Conservation (phyloP, 2,329 filamentous ascomycete genomes). For the Penicillium capsulatum region DNA sequence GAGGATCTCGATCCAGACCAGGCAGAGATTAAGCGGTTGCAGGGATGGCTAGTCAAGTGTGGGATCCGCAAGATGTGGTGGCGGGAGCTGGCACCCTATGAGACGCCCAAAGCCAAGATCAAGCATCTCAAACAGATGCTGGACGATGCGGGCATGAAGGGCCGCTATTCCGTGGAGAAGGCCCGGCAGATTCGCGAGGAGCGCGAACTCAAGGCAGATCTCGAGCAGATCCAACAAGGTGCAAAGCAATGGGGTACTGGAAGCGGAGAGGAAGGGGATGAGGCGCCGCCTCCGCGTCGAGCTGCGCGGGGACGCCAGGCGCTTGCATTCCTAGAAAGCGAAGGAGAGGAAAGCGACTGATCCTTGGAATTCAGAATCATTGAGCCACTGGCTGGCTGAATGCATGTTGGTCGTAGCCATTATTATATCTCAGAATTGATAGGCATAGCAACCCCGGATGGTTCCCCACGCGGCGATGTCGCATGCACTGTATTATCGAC, state of each 20-base stretch:
- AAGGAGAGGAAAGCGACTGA: slow-evolving; percentile 60
- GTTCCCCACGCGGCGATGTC: background rate
- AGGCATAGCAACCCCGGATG: slow-evolving; percentile 1
- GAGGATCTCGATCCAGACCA: slow-evolving; percentile 59
- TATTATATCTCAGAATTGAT: slow-evolving; percentile 7
- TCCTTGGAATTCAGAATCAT: background rate
- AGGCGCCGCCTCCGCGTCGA: slow-evolving; percentile 38
- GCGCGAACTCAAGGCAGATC: slow-evolving; percentile 76
- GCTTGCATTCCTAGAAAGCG: slow-evolving; percentile 61
- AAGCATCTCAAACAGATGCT: slow-evolving; percentile 75
- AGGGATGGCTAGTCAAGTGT: slow-evolving; percentile 82
- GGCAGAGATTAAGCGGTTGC: slow-evolving; percentile 80
- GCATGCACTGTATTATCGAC: slow-evolving; percentile 24
- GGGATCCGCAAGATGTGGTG: slow-evolving; percentile 90
- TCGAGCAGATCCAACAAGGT: slow-evolving; percentile 80
- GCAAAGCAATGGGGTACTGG: slow-evolving; percentile 69
- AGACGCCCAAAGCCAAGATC: slow-evolving; percentile 74
- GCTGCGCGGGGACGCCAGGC: slow-evolving; percentile 41
- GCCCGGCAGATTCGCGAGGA: slow-evolving; percentile 82
- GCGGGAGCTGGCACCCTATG: slow-evolving; percentile 72
- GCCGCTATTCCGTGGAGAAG: slow-evolving; percentile 78
- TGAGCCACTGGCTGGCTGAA: background rate
- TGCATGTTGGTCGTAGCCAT: slow-evolving; percentile 5
- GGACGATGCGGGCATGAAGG: slow-evolving; percentile 77
- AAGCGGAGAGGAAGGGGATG: slow-evolving; percentile 38